These are phyloP conservation scores for Neurospora tetraspora DNA, from an alignment of 495 filamentous ascomycete genomes.

Conservation along the genomic window DNA sequence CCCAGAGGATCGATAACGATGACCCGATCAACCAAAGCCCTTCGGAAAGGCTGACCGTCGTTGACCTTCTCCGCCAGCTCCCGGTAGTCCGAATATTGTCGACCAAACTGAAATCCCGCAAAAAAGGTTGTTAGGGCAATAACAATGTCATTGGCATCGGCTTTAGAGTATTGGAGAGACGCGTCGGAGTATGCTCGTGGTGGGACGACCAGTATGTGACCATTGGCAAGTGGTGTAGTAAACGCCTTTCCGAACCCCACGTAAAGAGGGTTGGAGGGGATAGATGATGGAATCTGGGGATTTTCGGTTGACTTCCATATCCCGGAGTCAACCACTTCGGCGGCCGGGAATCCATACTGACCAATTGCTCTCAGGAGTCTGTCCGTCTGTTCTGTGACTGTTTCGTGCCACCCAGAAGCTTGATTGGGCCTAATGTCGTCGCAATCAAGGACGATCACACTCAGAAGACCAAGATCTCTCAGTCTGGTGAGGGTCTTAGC, in stretches of 20 bases:
- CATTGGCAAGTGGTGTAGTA: constrained; percentile 57
- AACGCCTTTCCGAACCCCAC: constrained; percentile 46
- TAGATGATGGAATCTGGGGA: constrained; percentile 11
- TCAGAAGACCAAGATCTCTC: constrained; percentile 64
- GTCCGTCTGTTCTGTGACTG: constrained; percentile 54
- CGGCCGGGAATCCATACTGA: constrained; percentile 49
- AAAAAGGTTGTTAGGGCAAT: constrained; percentile 65
- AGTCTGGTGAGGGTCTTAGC: constrained; percentile 79
- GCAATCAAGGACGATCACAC: constrained; percentile 73
- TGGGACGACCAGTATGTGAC: constrained; percentile 69
- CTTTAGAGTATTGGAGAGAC: constrained; percentile 41
- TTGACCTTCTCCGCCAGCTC: constrained; percentile 34
- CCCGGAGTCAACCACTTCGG: constrained; percentile 58
- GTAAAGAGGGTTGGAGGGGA: constrained; percentile 20
- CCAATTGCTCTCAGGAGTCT: constrained; percentile 68
- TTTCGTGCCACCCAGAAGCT: constrained; percentile 21
- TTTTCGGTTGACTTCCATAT: constrained; percentile 28
- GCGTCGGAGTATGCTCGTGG: constrained; percentile 57
- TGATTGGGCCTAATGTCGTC: constrained; percentile 31
- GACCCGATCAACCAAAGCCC: constrained; percentile 66
- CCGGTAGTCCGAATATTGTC: neutral
- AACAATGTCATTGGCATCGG: constrained; percentile 57
- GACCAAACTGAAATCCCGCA: constrained; percentile 43
- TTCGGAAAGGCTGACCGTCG: constrained; percentile 32
- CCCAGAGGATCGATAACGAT: constrained; percentile 85